Conservation (phyloP, 495 filamentous ascomycete genomes). For the Daldinia loculata region DNA sequence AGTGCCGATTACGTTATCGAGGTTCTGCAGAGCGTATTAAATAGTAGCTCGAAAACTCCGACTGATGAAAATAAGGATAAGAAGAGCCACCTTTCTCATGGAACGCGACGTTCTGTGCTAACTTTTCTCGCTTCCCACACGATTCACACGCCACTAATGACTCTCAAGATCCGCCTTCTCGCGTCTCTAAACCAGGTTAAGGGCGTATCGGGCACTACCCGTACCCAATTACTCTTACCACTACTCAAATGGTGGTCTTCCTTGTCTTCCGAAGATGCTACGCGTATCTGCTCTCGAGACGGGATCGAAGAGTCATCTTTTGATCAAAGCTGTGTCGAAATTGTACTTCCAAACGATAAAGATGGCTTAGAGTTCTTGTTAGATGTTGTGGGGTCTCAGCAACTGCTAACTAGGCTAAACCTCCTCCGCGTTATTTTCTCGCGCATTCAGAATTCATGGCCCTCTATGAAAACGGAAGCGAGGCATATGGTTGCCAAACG, state of each 20-base stretch:
- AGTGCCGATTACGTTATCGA: slow-evolving; percentile 71
- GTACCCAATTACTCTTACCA: slow-evolving; percentile 75
- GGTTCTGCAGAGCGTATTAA: slow-evolving; percentile 65
- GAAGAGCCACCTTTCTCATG: slow-evolving; percentile 65
- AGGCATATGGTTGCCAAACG: slow-evolving; percentile 66
- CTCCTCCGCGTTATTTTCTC: slow-evolving; percentile 69
- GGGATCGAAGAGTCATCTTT: slow-evolving; percentile 66
- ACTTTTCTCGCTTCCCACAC: slow-evolving; percentile 80
- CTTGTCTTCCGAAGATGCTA: slow-evolving; percentile 52
- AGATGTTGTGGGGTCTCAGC: slow-evolving; percentile 59
- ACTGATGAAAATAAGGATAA: slow-evolving; percentile 54
- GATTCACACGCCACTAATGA: slow-evolving; percentile 68
- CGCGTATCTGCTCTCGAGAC: slow-evolving; percentile 57
- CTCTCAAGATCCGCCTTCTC: slow-evolving; percentile 74
- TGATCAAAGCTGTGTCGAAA: slow-evolving; percentile 66
- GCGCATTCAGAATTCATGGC: slow-evolving; percentile 74
- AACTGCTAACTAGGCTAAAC: slow-evolving; percentile 53
- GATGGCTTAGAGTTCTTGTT: slow-evolving; percentile 71
- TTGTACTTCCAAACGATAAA: slow-evolving; percentile 71
- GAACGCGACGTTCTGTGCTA: slow-evolving; percentile 69
- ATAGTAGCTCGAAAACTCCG: slow-evolving; percentile 52
- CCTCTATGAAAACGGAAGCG: slow-evolving; percentile 69
- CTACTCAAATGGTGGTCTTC: slow-evolving; percentile 71
- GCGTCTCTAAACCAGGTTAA: slow-evolving; percentile 73
- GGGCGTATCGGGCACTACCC: slow-evolving; percentile 70